Evolutionary conservation across 2,329 filamentous ascomycete species (phyloP), one percentile per base, ranked within the genome.

Genomic region (Penicillium digitatum): DNA sequence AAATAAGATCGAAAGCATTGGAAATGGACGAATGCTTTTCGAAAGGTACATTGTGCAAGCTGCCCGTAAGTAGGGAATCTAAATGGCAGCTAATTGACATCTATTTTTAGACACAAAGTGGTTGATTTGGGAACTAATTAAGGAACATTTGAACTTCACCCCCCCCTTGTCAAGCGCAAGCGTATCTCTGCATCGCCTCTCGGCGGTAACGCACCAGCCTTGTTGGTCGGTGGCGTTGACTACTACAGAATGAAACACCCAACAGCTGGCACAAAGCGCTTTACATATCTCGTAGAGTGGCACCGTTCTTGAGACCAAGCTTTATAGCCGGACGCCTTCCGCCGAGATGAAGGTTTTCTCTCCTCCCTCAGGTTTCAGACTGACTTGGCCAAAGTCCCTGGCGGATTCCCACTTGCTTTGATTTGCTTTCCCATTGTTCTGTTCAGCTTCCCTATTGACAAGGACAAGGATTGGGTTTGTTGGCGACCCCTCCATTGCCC

Each of bases 251-350:
- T 16, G 26, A 22, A 35, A 44, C 16, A 24, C 27, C 27, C 43
- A 52, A 22, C 47, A 58, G 51, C 53, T 58, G n/a, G 27, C 27
- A 35, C 43, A 49, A 52, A 48, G 52, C 57, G 8, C 35, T 40
- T 39, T 50, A 45, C 39, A 48, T 57, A 57, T 42, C 37, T 20
- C 49, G 34, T 34, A 43, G 31, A 37, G 43, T 29, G 18, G 26
- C 52, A 42, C 22, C 38, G 24, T 16, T 40, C 22, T 48, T 48
- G 31, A 39, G 37, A 56, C 53, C 58, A 64, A 63, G 60, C 60
- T 64, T 65, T 64, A 65, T 64, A 65, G 63, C 56, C 47, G 52
- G 39, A 46, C 52, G 57, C 62, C 61, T 58, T 56, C 57, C 62
- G 56, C 42, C 26, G 27, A 29, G 16, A 54, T 54, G 37, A 35